A percentile compares a stretch with the other conserved stretches of the same genome.
Evolutionary conservation across 2,329 filamentous ascomycete species (phyloP).

Genomic region (Alternaria brassicicola): DNA sequence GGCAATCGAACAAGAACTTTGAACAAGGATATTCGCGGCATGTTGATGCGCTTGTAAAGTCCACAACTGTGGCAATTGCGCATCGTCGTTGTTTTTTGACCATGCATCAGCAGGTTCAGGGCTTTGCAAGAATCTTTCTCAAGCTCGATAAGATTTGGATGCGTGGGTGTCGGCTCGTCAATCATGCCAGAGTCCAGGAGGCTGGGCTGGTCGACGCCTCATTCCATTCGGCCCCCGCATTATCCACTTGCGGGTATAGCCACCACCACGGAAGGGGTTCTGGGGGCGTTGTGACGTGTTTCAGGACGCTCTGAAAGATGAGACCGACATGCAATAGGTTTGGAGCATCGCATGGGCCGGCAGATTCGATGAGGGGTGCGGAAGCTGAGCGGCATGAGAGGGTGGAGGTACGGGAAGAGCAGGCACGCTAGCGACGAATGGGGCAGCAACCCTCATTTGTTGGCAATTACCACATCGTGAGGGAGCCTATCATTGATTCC

Average conservation of each 20-base stretch:
- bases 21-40: not conserved
- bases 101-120: not conserved
- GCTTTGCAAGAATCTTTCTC: not conserved
- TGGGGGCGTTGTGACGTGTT: not conserved
- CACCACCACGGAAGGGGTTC: not conserved
- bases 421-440: not conserved
- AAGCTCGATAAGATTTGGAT: not conserved
- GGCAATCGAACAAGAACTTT: not conserved
- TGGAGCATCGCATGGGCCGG: not conserved
- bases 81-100: no score
- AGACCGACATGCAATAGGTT: not conserved
- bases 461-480: not conserved
- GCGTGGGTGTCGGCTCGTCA: not conserved
- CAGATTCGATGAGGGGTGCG: not conserved
- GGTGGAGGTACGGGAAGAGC: not conserved
- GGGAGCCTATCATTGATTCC: not conserved
- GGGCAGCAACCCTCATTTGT: not conserved
- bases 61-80: no score
- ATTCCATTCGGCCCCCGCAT: not conserved
- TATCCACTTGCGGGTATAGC: not conserved
- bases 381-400: not conserved
- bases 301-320: not conserved
- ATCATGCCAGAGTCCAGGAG: not conserved
- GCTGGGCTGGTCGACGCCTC: not conserved
- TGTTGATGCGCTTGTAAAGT: not conserved